phyloP scores from a whole-genome alignment of 305 asterid genomes.

The Salvia sclarea region DNA sequence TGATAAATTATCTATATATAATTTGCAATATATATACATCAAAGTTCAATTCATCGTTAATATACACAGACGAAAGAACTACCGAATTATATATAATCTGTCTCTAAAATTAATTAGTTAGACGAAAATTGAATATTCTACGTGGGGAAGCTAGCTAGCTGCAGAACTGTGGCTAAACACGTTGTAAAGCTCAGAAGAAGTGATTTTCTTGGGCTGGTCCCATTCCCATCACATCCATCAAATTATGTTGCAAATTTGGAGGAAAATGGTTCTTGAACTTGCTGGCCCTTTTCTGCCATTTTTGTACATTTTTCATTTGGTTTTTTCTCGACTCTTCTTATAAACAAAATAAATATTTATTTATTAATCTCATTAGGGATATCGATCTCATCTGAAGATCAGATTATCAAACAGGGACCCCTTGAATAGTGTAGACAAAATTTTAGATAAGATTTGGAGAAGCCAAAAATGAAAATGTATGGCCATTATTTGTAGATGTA shows the following conservation, averaged over 20 bases:
- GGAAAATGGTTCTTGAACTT: conserved; percentile 10
- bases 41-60: no score
- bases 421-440: neutral
- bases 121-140: neutral
- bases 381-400: neutral
- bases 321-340: no score
- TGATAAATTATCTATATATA: no score
- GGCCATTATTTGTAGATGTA: no score
- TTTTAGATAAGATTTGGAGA: neutral
- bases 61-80: no score
- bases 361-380: neutral
- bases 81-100: no score
- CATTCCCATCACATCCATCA: conserved; percentile 30
- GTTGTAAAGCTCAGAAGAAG: conserved; percentile 13
- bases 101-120: neutral
- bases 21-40: no score
- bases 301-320: neutral
- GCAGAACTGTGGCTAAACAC: conserved; percentile 17
- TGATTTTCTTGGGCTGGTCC: conserved; percentile 5
- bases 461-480: neutral
- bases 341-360: no score
- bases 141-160: no score
- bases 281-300: neutral
- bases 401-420: conserved; percentile 7
- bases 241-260: conserved; percentile 14